Conservation (phyloP, 2,329 filamentous ascomycete genomes). For the Botrytis fabae region DNA sequence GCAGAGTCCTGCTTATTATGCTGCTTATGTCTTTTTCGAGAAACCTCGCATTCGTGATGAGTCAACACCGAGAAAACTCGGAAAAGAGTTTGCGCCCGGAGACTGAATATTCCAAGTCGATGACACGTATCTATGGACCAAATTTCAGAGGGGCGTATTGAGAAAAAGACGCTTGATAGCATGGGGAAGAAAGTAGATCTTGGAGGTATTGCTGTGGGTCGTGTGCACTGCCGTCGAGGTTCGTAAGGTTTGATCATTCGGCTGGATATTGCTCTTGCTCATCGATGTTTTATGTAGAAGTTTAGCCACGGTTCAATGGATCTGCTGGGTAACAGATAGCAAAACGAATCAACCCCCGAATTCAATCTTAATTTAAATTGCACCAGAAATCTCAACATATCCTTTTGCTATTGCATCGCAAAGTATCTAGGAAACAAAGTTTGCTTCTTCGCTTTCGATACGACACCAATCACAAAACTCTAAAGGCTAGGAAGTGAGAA, state of each 20-base stretch:
- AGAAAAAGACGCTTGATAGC: neutral
- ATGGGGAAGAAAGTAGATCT: neutral
- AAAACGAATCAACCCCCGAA: neutral
- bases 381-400: no score
- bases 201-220: neutral
- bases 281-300: neutral
- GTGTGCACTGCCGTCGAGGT: no score
- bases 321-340: neutral
- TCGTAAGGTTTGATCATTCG: neutral
- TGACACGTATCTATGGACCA: neutral
- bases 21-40: constrained; percentile 59
- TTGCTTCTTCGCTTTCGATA: neutral
- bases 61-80: constrained; percentile 53
- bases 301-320: neutral
- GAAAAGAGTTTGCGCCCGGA: constrained; percentile 40
- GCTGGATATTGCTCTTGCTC: no score
- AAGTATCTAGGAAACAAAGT: neutral
- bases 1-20: constrained; percentile 50
- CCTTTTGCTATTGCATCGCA: neutral
- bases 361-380: no score
- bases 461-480: neutral
- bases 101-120: neutral
- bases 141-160: neutral
- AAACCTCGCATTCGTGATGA: constrained; percentile 56
- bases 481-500: neutral